phyloP scores from a whole-genome alignment of 2,329 filamentous ascomycete species.

The Neopestalotiopsis rosae region DNA sequence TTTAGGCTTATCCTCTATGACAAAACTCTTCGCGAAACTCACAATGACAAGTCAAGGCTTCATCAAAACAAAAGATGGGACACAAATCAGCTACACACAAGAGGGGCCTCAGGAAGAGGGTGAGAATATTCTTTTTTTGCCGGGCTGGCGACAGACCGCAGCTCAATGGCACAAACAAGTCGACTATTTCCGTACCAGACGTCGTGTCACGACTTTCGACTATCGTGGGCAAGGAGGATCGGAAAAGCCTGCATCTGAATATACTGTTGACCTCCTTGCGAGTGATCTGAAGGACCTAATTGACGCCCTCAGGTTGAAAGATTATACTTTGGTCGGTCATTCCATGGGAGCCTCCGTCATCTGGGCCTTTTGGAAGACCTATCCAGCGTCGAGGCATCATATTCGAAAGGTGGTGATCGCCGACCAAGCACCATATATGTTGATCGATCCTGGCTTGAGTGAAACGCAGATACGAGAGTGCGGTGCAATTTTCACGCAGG shows the following conservation, averaged over 20 bases:
- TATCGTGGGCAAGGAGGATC: background rate
- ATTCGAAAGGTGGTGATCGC: background rate
- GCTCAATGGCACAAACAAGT: background rate
- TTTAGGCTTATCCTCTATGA: no score
- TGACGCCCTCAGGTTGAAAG: background rate
- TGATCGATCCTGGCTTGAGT: background rate
- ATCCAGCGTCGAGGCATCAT: background rate
- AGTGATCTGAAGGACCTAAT: background rate
- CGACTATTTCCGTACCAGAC: background rate
- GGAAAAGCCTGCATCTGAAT: background rate
- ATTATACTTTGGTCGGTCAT: background rate
- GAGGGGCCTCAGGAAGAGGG: background rate
- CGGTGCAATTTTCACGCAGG: background rate
- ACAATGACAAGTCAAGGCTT: background rate
- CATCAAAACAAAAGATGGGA: background rate
- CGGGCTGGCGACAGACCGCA: background rate
- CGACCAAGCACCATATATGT: background rate
- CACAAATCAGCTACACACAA: background rate
- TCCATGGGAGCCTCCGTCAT: background rate
- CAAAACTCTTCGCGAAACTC: background rate
- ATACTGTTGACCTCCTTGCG: background rate
- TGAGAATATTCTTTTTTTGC: background rate
- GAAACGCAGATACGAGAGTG: background rate
- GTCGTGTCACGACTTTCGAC: background rate
- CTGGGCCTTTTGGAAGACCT: background rate